phyloP scores from a whole-genome alignment of 1,284 basidiomycete species.

The Malassezia yamatoensis region DNA sequence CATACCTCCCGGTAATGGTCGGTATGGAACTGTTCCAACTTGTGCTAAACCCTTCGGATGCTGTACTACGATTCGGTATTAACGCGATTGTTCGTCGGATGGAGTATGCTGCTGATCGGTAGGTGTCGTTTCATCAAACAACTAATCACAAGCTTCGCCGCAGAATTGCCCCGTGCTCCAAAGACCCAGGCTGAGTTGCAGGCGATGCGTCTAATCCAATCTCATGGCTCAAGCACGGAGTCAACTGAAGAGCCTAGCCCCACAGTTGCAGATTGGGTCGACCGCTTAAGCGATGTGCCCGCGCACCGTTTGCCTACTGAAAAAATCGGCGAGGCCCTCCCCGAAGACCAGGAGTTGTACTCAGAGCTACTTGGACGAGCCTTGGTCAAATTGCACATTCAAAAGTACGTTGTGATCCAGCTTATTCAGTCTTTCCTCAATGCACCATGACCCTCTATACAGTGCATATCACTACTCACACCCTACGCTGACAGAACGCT shows the following conservation, averaged over 20 bases:
- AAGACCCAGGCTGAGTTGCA: conserved; percentile 22
- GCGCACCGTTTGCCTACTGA: conserved; percentile 1
- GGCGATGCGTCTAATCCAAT: conserved; percentile 22
- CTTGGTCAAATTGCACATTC: conserved; percentile 42
- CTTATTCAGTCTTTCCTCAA: conserved; percentile 31
- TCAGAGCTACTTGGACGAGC: conserved; percentile 32
- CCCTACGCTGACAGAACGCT: conserved; percentile 40
- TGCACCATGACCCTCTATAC: conserved; percentile 45
- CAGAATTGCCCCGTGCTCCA: conserved; percentile 23
- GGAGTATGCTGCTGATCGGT: conserved; percentile 40
- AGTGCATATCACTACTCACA: conserved; percentile 45
- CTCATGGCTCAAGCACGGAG: neutral
- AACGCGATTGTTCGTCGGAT: conserved; percentile 35
- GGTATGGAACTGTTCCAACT: conserved; percentile 46
- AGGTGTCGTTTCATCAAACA: neutral
- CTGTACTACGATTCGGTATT: conserved; percentile 38
- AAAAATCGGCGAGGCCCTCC: neutral
- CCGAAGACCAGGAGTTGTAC: conserved; percentile 31
- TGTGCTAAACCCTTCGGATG: conserved; percentile 36
- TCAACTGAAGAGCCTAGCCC: neutral
- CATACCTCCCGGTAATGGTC: conserved; percentile 39
- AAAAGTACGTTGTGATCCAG: conserved; percentile 25
- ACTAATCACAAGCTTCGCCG: conserved; percentile 26
- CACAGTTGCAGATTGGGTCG: conserved; percentile 10
- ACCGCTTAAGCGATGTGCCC: conserved; percentile 1